phyloP scores from a whole-genome alignment of 345 rosid genomes.

The Cardamine chenopodiifolia region DNA sequence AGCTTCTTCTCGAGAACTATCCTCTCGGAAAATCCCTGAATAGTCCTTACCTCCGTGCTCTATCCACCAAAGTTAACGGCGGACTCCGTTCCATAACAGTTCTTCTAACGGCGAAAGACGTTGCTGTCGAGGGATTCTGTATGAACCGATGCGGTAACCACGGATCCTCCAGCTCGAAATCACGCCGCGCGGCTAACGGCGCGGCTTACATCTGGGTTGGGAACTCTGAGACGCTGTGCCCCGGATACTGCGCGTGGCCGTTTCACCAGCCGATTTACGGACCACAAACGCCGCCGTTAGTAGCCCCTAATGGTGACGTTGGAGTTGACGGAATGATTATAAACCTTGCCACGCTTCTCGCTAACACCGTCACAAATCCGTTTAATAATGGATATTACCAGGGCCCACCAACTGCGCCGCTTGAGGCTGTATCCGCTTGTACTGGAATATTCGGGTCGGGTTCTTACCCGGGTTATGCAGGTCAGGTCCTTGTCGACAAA shows the following conservation, averaged over 20 bases:
- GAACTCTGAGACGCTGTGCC: slow-evolving; percentile 69
- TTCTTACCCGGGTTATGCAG: slow-evolving; percentile 80
- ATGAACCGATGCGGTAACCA: slow-evolving; percentile 77
- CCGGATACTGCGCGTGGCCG: slow-evolving; percentile 92
- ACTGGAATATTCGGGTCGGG: slow-evolving; percentile 75
- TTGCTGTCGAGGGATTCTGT: slow-evolving; percentile 73
- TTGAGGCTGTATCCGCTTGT: slow-evolving; percentile 85
- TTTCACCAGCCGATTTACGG: slow-evolving; percentile 85
- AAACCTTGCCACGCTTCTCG: slow-evolving; percentile 73
- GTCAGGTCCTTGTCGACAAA: slow-evolving; percentile 57
- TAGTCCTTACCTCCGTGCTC: slow-evolving; percentile 39
- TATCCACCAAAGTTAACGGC: slow-evolving; percentile 47
- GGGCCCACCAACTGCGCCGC: slow-evolving; percentile 65
- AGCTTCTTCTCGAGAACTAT: slow-evolving; percentile 54
- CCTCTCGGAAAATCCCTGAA: slow-evolving; percentile 58
- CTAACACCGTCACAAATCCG: slow-evolving; percentile 81
- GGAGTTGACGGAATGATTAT: slow-evolving; percentile 91
- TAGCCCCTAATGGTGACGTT: slow-evolving; percentile 81
- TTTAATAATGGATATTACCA: slow-evolving; percentile 73
- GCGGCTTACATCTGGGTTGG: slow-evolving; percentile 77
- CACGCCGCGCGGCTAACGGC: slow-evolving; percentile 38
- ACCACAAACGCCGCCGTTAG: slow-evolving; percentile 69
- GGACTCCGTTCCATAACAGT: slow-evolving; percentile 50
- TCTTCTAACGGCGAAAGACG: slow-evolving; percentile 70
- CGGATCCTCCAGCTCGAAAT: slow-evolving; percentile 41